Evolutionary conservation across 768 basidiomycete species (phyloP).

Genomic region (Tremella fuciformis): DNA sequence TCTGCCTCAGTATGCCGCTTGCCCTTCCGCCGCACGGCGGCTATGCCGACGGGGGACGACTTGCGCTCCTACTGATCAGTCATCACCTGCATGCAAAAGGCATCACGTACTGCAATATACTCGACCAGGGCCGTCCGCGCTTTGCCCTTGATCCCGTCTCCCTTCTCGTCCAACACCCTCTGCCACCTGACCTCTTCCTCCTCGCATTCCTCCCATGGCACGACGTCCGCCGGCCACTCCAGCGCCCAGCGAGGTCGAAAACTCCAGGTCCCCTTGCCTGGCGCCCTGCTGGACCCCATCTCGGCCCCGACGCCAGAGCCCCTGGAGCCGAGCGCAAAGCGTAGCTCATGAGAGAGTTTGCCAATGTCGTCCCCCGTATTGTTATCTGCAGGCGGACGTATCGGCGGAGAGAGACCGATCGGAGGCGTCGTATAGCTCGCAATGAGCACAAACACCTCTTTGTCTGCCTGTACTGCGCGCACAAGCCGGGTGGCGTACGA

Average conservation of each 20-base stretch:
- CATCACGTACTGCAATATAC: constrained; percentile 36
- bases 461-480: constrained; percentile 44
- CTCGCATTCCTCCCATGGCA: constrained; percentile 40
- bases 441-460: constrained; percentile 45
- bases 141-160: constrained; percentile 15
- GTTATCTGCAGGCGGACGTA: neutral
- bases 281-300: constrained; percentile 1
- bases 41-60: constrained; percentile 45
- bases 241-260: constrained; percentile 23
- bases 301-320: neutral
- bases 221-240: constrained; percentile 31
- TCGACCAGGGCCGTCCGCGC: constrained; percentile 28
- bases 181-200: constrained; percentile 45
- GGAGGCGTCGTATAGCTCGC: constrained; percentile 45
- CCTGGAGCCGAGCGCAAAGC: constrained; percentile 19
- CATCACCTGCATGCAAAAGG: neutral
- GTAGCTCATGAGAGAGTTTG: constrained; percentile 24
- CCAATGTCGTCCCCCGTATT: constrained; percentile 3
- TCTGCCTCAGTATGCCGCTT: constrained; percentile 6
- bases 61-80: constrained; percentile 32
- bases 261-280: neutral
- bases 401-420: constrained; percentile 15
- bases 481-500: constrained; percentile 42
- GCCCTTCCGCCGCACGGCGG: constrained; percentile 16
- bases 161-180: constrained; percentile 25